Evolutionary conservation across 2,329 filamentous ascomycete species (phyloP).

Genomic region (Colletotrichum trifolii): DNA sequence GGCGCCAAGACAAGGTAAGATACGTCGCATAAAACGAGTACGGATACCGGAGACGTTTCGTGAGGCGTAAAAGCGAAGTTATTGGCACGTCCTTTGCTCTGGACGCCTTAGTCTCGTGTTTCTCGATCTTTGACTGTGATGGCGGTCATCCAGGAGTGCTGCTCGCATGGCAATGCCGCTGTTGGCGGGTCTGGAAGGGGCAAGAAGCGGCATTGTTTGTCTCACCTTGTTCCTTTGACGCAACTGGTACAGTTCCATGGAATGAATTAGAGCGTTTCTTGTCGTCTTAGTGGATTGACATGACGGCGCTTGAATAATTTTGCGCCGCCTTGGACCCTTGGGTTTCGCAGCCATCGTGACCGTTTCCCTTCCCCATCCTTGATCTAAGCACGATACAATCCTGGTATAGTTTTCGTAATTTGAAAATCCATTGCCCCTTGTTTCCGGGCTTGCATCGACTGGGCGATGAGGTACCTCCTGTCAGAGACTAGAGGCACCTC

Average conservation of each 20-base stretch:
- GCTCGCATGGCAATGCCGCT: conserved; percentile 23
- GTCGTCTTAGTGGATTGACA: conserved; percentile 18
- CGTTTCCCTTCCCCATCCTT: no score
- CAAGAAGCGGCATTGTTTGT: conserved; percentile 17
- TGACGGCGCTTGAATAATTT: conserved; percentile 18
- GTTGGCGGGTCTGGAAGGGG: conserved; percentile 11
- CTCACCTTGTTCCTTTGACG: conserved; percentile 25
- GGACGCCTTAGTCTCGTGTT: conserved; percentile 14
- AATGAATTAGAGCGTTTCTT: not conserved
- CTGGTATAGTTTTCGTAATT: conserved; percentile 7
- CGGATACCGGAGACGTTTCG: conserved; percentile 17
- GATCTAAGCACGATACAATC: no score
- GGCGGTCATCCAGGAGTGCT: conserved; percentile 15
- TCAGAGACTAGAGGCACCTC: conserved; percentile 10
- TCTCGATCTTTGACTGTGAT: conserved; percentile 28
- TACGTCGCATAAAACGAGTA: conserved; percentile 3
- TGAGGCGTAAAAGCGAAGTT: not conserved
- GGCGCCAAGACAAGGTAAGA: not conserved
- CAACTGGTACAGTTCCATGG: conserved; percentile 15
- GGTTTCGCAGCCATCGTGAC: conserved; percentile 12
- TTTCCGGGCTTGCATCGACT: conserved; percentile 1
- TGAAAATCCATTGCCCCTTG: conserved; percentile 8
- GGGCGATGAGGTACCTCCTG: conserved; percentile 23
- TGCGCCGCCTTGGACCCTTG: not conserved
- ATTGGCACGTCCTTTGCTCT: conserved; percentile 6